A percentile compares a stretch with the other conserved stretches of the same genome.
These are phyloP conservation scores for Aurifilum marmelostoma DNA, from an alignment of 2,329 filamentous ascomycete species.

Conservation along the genomic window DNA sequence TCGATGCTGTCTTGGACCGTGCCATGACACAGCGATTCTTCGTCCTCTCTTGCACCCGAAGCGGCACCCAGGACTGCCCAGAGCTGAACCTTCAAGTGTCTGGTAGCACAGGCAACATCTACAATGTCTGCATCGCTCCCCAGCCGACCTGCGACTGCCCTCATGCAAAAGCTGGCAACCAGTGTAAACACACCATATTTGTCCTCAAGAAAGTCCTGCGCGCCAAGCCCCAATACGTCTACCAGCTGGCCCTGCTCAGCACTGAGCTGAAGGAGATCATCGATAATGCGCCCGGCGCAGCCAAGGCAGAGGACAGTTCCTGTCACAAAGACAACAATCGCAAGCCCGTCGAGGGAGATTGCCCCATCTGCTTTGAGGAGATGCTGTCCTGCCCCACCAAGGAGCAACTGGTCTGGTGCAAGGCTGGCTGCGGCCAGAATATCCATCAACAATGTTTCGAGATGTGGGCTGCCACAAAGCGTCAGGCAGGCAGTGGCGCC, in stretches of 20 bases:
- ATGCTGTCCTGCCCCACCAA: constrained; percentile 41
- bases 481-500: constrained; percentile 33
- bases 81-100: constrained; percentile 62
- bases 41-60: constrained; percentile 46
- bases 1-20: constrained; percentile 43
- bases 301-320: constrained; percentile 36
- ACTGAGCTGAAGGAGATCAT: constrained; percentile 65
- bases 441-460: constrained; percentile 58
- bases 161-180: constrained; percentile 54
- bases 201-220: constrained; percentile 63
- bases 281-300: constrained; percentile 54
- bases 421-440: constrained; percentile 57
- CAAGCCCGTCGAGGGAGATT: constrained; percentile 56
- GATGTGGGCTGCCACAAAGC: constrained; percentile 56
- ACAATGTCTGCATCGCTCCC: constrained; percentile 58
- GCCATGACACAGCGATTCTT: constrained; percentile 50
- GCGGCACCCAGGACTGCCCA: constrained; percentile 42
- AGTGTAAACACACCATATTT: constrained; percentile 70
- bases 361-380: constrained; percentile 60
- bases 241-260: constrained; percentile 64
- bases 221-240: constrained; percentile 58
- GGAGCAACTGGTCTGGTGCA: constrained; percentile 53
- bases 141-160: constrained; percentile 60
- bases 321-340: constrained; percentile 43
- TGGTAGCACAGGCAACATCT: constrained; percentile 68